These are phyloP conservation scores for Cytospora leucostoma DNA, from an alignment of 2,329 filamentous ascomycete species.

Conservation along the genomic window DNA sequence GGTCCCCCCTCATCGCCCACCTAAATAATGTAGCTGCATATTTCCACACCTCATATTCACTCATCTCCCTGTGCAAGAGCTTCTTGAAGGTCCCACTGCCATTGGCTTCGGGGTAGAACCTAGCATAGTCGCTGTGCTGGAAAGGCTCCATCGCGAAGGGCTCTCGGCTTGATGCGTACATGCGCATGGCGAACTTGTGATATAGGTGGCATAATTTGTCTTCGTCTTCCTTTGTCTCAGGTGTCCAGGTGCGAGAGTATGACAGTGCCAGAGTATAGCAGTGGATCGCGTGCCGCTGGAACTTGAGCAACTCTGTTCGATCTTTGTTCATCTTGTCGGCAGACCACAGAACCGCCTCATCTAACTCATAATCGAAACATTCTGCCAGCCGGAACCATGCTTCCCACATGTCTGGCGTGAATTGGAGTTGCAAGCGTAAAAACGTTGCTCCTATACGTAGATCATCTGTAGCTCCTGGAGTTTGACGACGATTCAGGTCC, in stretches of 20 bases:
- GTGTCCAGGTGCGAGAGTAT: constrained; percentile 54
- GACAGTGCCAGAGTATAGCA: constrained; percentile 68
- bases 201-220: constrained; percentile 61
- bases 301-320: constrained; percentile 69
- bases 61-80: constrained; percentile 58
- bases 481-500: constrained; percentile 73
- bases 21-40: constrained; percentile 58
- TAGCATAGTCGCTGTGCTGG: constrained; percentile 55
- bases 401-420: constrained; percentile 81
- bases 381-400: constrained; percentile 88
- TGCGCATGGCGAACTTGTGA: constrained; percentile 61
- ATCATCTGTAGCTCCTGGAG: constrained; percentile 78
- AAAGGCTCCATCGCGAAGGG: constrained; percentile 66
- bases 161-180: constrained; percentile 63
- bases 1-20: constrained; percentile 56
- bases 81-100: constrained; percentile 54
- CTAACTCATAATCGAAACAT: constrained; percentile 83
- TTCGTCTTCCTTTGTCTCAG: constrained; percentile 48
- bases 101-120: constrained; percentile 56
- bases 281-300: constrained; percentile 80
- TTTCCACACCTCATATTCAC: constrained; percentile 63
- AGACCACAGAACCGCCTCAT: constrained; percentile 85
- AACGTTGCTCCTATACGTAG: constrained; percentile 79
- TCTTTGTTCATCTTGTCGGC: constrained; percentile 90
- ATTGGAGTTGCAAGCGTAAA: constrained; percentile 79